These are phyloP conservation scores for Tuber borchii DNA, from an alignment of 495 filamentous ascomycete species.

Conservation along the genomic window DNA sequence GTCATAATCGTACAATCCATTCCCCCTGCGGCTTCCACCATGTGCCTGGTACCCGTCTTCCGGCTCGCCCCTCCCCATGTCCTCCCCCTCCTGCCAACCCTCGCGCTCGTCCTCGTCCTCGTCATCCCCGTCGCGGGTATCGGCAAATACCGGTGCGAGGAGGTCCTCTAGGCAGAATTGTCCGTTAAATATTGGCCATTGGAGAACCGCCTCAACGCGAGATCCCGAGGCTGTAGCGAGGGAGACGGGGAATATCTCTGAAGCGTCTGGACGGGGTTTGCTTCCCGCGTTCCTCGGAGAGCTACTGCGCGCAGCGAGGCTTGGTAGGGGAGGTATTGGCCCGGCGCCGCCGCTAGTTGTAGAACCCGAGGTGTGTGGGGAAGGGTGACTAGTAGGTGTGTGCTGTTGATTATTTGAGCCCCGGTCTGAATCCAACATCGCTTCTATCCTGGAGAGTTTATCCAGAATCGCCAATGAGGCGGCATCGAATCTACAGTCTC, in stretches of 20 bases:
- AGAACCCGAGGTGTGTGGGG: constrained; percentile 23
- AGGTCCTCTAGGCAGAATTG: constrained; percentile 32
- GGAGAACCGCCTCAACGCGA: constrained; percentile 33
- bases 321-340: constrained; percentile 6
- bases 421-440: constrained; percentile 23
- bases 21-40: constrained; percentile 23
- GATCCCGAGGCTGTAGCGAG: constrained; percentile 31
- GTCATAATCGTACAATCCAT: constrained; percentile 10
- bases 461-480: constrained; percentile 39
- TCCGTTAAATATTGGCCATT: constrained; percentile 34
- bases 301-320: constrained; percentile 1
- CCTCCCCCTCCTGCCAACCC: constrained; percentile 22
- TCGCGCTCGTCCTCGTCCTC: constrained; percentile 28
- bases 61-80: constrained; percentile 15
- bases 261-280: not conserved
- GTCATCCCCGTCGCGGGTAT: constrained; percentile 23
- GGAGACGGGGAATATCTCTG: constrained; percentile 25
- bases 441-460: constrained; percentile 34
- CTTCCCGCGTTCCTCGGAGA: not conserved
- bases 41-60: constrained; percentile 19
- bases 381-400: constrained; percentile 19
- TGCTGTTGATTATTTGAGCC: constrained; percentile 11
- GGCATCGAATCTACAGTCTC: constrained; percentile 30
- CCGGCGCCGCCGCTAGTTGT: constrained; percentile 26
- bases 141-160: constrained; percentile 34